Percentiles rank a stretch among this genome's conserved stretches.
Conservation (phyloP, 352 stramenopile species). For the Phytophthora constricta region DNA sequence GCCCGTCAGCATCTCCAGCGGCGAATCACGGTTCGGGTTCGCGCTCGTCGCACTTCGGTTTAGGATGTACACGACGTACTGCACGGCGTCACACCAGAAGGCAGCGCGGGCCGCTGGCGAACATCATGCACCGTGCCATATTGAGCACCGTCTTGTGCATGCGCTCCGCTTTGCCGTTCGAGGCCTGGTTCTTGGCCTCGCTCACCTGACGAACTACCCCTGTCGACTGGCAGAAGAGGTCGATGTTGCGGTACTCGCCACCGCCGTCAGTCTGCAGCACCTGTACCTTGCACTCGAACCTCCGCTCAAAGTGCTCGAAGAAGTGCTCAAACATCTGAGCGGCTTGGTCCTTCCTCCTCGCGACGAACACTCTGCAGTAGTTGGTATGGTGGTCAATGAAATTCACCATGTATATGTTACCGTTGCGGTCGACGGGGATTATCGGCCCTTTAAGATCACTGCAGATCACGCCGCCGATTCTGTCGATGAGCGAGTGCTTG, state of each 20-base stretch:
- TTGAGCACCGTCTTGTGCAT: slow-evolving; percentile 46
- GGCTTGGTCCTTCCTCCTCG: not conserved
- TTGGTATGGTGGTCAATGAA: slow-evolving; percentile 8
- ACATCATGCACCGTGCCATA: slow-evolving; percentile 36
- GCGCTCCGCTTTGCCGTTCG: slow-evolving; percentile 39
- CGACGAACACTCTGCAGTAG: slow-evolving; percentile 12
- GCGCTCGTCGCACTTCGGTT: too few species aligned
- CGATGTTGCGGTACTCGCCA: slow-evolving; percentile 25
- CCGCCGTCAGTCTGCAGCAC: not conserved
- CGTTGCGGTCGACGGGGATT: not conserved
- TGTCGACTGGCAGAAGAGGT: slow-evolving; percentile 27
- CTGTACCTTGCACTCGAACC: not conserved
- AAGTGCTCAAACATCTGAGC: slow-evolving; percentile 1
- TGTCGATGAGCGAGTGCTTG: not conserved
- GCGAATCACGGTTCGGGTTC: too few species aligned
- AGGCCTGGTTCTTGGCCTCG: slow-evolving; percentile 31
- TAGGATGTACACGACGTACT: too few species aligned
- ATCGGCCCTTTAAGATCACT: slow-evolving; percentile 9
- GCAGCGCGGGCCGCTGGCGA: slow-evolving; percentile 21
- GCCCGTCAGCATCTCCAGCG: too few species aligned
- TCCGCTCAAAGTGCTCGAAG: not conserved
- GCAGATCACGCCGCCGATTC: slow-evolving; percentile 4
- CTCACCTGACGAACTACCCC: slow-evolving; percentile 26
- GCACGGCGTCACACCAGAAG: slow-evolving; percentile 32
- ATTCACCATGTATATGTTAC: slow-evolving; percentile 16